phyloP scores from a whole-genome alignment of 2,329 filamentous ascomycete species.

The Apiospora hydei region DNA sequence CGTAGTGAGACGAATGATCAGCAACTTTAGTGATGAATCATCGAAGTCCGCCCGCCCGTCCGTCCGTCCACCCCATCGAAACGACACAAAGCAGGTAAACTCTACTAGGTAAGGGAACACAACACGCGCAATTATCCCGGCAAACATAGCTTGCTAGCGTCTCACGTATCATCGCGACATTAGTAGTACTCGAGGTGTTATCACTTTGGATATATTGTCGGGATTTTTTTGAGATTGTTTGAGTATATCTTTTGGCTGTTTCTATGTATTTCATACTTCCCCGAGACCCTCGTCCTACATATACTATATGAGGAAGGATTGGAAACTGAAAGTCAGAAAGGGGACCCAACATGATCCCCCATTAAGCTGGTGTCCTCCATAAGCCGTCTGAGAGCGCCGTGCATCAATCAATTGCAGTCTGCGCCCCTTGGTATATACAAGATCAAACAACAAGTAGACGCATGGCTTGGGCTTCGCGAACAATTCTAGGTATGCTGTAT shows the following conservation, averaged over 20 bases:
- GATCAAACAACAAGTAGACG: constrained; percentile 8
- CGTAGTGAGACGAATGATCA: background rate
- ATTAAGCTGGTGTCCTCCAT: constrained; percentile 6
- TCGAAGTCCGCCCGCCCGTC: background rate
- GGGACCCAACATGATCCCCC: background rate
- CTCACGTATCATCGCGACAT: background rate
- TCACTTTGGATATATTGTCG: background rate
- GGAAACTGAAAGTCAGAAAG: constrained; percentile 7
- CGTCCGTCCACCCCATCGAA: background rate
- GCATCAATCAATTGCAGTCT: constrained; percentile 9
- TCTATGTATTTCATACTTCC: constrained; percentile 12
- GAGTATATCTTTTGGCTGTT: constrained; percentile 20
- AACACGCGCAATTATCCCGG: too few relatives aligned
- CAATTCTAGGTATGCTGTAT: background rate
- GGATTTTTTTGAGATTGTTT: background rate
- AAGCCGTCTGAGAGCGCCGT: constrained; percentile 9
- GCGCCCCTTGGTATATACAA: constrained; percentile 15
- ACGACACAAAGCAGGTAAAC: background rate
- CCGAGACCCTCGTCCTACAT: background rate
- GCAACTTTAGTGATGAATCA: constrained; percentile 13
- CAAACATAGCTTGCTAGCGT: too few relatives aligned
- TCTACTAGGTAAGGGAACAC: too few relatives aligned
- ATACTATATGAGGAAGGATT: constrained; percentile 9
- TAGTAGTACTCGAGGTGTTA: too few relatives aligned
- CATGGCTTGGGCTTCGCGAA: constrained; percentile 1